A percentile compares a stretch with the other conserved stretches of the same genome.
Evolutionary conservation across 495 filamentous ascomycete genomes (phyloP).

Genomic region (Delitschia confertaspora): DNA sequence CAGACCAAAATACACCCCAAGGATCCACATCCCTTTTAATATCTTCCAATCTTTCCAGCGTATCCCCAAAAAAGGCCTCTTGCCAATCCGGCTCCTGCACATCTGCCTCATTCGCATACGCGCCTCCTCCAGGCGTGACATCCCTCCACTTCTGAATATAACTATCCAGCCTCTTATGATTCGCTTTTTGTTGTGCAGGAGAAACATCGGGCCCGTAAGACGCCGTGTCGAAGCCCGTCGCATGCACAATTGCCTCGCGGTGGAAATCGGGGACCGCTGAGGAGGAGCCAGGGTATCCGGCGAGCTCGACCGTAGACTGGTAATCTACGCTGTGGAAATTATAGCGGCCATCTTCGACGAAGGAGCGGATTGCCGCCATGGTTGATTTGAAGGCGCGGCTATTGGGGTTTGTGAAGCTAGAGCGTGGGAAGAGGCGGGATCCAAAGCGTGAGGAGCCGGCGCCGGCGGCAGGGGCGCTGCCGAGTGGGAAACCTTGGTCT

Average conservation of each 20-base stretch:
- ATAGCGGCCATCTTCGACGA: slow-evolving; percentile 23
- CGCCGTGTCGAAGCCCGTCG: slow-evolving; percentile 15
- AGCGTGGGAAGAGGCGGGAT: slow-evolving; percentile 19
- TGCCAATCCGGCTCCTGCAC: slow-evolving; percentile 25
- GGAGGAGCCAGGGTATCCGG: slow-evolving; percentile 15
- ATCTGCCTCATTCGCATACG: slow-evolving; percentile 30
- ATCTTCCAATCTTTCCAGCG: slow-evolving; percentile 35
- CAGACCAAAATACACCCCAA: slow-evolving; percentile 42
- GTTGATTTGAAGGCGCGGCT: slow-evolving; percentile 6
- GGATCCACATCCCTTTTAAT: slow-evolving; percentile 50
- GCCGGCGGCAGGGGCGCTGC: slow-evolving; percentile 4
- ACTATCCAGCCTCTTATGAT: slow-evolving; percentile 9
- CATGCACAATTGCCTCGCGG: slow-evolving; percentile 14
- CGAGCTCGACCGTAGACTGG: slow-evolving; percentile 6
- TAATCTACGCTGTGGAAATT: slow-evolving; percentile 21
- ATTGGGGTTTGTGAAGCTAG: slow-evolving; percentile 6
- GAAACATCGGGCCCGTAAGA: slow-evolving; percentile 11
- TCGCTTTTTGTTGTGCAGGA: slow-evolving; percentile 6
- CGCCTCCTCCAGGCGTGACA: slow-evolving; percentile 16
- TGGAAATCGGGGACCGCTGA: slow-evolving; percentile 9
- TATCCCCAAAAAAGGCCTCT: slow-evolving; percentile 19
- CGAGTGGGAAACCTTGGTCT: neutral
- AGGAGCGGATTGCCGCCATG: slow-evolving; percentile 14
- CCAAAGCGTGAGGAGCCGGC: slow-evolving; percentile 11
- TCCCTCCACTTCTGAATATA: slow-evolving; percentile 18